Evolutionary conservation across 805 yeast genomes (phyloP).

Genomic region (Wickerhamomyces queroliae): DNA sequence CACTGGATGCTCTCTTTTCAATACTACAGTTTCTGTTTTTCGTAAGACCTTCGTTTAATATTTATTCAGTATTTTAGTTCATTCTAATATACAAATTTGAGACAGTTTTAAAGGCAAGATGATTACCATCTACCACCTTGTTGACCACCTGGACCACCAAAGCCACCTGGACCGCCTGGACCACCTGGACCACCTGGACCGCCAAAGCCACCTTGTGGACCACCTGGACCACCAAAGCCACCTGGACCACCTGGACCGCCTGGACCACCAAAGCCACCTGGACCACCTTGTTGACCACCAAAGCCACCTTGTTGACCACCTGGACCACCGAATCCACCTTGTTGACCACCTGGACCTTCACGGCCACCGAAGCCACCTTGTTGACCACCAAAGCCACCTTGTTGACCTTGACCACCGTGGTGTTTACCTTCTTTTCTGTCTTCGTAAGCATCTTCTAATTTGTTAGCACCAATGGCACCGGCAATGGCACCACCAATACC

Average conservation of each 20-base stretch:
- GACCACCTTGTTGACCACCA: conserved; percentile 6
- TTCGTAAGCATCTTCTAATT: conserved; percentile 36
- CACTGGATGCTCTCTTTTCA: too few relatives aligned
- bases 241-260: conserved; percentile 5
- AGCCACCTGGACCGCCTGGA: conserved; percentile 8
- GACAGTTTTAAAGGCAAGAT: too few relatives aligned
- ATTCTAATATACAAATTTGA: background rate
- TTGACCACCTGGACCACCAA: conserved; percentile 1
- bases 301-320: background rate
- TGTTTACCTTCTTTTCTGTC: conserved; percentile 12
- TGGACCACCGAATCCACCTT: conserved; percentile 5
- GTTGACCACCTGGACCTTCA: conserved; percentile 7
- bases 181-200: conserved; percentile 13
- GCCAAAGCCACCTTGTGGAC: conserved; percentile 10
- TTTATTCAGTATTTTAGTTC: background rate
- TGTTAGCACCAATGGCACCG: conserved; percentile 51
- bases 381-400: conserved; percentile 15
- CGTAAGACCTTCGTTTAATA: too few relatives aligned
- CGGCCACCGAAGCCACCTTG: conserved; percentile 6
- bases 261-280: conserved; percentile 16
- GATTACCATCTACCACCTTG: conserved; percentile 11
- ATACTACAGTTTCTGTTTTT: too few relatives aligned
- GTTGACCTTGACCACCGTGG: conserved; percentile 15
- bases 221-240: conserved; percentile 4
- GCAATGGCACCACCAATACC: conserved; percentile 47